phyloP scores from a whole-genome alignment of 306 rosid species.

The Medicago ruthenica region DNA sequence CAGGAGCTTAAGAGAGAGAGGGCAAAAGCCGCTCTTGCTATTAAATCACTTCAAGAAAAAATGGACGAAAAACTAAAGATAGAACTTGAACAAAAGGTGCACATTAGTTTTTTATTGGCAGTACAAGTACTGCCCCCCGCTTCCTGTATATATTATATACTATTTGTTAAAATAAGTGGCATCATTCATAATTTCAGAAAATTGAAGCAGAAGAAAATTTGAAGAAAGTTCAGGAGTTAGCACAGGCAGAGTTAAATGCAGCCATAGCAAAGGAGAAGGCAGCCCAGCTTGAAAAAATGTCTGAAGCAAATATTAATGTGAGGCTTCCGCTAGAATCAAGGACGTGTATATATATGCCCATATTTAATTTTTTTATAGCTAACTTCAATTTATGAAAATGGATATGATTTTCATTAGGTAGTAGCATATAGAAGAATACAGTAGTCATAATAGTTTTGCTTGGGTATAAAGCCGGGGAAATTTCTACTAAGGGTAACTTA shows the following conservation, averaged over 20 bases:
- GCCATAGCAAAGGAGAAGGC: conserved; percentile 89
- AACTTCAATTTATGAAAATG: conserved; percentile 35
- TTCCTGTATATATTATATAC: conserved; percentile 29
- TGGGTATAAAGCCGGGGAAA: conserved; percentile 17
- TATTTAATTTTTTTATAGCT: conserved; percentile 35
- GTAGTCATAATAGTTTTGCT: conserved; percentile 24
- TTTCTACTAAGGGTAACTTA: conserved; percentile 28
- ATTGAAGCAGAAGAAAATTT: conserved; percentile 64
- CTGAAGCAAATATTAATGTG: conserved; percentile 90
- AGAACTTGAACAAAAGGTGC: conserved; percentile 88
- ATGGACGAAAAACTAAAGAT: conserved; percentile 78
- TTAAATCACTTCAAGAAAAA: conserved; percentile 81
- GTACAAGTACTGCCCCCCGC: conserved; percentile 29
- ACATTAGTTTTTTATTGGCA: conserved; percentile 39
- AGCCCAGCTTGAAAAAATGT: conserved; percentile 84
- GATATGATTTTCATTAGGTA: conserved; percentile 36
- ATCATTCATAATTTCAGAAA: conserved; percentile 64
- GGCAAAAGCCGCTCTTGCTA: conserved; percentile 84
- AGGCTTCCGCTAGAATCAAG: conserved; percentile 51
- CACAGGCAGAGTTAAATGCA: conserved; percentile 84
- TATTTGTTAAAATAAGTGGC: conserved; percentile 42
- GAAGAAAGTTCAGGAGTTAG: conserved; percentile 63
- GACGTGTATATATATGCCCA: conserved; percentile 37
- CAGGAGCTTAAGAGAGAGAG: conserved; percentile 91
- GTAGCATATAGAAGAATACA: conserved; percentile 31